Evolutionary conservation across 1,284 basidiomycete species (phyloP).

Genomic region (Amylostereum areolatum): DNA sequence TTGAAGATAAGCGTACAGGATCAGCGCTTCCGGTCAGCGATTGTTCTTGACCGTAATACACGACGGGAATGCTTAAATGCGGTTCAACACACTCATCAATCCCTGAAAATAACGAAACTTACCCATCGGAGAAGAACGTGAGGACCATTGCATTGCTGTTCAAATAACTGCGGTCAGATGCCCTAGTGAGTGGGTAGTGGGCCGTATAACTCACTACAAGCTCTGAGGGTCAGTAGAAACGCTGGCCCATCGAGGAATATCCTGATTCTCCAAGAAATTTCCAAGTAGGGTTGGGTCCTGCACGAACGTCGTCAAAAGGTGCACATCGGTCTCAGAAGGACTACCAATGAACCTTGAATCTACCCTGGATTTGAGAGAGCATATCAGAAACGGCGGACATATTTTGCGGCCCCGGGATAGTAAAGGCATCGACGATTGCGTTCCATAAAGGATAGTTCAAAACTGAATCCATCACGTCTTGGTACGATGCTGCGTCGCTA

Average conservation of each 20-base stretch:
- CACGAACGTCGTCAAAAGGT: neutral
- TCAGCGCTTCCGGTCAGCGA: constrained; percentile 52
- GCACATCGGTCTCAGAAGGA: constrained; percentile 14
- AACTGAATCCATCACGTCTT: constrained; percentile 58
- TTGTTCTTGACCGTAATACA: constrained; percentile 82
- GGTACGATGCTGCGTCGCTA: constrained; percentile 31
- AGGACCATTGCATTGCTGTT: constrained; percentile 46
- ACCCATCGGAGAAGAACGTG: constrained; percentile 61
- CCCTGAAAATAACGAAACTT: constrained; percentile 12
- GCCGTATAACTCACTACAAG: constrained; percentile 51
- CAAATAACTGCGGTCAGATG: constrained; percentile 17
- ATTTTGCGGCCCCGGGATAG: constrained; percentile 56
- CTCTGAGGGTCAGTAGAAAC: constrained; percentile 55
- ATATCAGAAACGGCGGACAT: constrained; percentile 51
- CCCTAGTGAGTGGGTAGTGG: neutral
- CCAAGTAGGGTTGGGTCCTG: constrained; percentile 51
- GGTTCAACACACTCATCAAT: constrained; percentile 18
- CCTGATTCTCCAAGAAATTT: constrained; percentile 84
- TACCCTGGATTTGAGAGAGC: constrained; percentile 44
- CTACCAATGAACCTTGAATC: constrained; percentile 42
- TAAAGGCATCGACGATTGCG: constrained; percentile 58
- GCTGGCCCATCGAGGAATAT: constrained; percentile 71
- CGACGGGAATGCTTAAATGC: constrained; percentile 58
- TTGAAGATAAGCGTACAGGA: constrained; percentile 40
- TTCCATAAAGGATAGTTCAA: constrained; percentile 72